Evolutionary conservation across 306 rosid species (phyloP).

Genomic region (Dalbergia oliveri): DNA sequence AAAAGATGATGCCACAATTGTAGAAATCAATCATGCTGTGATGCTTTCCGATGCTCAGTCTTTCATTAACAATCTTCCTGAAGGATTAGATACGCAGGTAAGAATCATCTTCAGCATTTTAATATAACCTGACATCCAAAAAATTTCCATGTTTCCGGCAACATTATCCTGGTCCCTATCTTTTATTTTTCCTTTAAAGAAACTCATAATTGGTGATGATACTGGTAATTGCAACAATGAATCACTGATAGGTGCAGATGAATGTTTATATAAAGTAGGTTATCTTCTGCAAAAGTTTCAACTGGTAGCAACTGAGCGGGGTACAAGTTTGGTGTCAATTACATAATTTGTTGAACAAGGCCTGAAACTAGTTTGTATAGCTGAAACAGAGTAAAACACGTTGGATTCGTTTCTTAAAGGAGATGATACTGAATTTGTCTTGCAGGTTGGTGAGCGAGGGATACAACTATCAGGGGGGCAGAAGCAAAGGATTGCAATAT

Average conservation of each 20-base stretch:
- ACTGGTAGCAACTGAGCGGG: no score
- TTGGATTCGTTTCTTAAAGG: conserved; percentile 11
- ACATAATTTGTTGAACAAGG: neutral
- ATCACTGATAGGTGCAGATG: no score
- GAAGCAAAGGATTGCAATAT: conserved; percentile 88
- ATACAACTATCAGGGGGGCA: conserved; percentile 95
- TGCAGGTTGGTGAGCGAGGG: conserved; percentile 96
- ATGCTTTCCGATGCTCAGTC: conserved; percentile 79
- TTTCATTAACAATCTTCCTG: conserved; percentile 88
- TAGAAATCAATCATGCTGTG: conserved; percentile 72
- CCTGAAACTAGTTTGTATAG: neutral
- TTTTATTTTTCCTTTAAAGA: no score
- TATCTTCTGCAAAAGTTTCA: neutral
- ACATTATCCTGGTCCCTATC: no score
- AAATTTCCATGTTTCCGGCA: no score
- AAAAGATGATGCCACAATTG: conserved; percentile 78
- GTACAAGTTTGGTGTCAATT: no score
- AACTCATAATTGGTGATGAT: no score
- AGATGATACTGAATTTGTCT: conserved; percentile 29
- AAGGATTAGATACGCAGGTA: conserved; percentile 90
- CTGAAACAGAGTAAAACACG: neutral
- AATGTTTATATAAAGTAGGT: no score
- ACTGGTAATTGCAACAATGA: no score
- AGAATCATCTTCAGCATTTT: neutral
- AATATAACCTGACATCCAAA: neutral